Conservation (phyloP, 768 basidiomycete species). For the Lentinula aciculospora region DNA sequence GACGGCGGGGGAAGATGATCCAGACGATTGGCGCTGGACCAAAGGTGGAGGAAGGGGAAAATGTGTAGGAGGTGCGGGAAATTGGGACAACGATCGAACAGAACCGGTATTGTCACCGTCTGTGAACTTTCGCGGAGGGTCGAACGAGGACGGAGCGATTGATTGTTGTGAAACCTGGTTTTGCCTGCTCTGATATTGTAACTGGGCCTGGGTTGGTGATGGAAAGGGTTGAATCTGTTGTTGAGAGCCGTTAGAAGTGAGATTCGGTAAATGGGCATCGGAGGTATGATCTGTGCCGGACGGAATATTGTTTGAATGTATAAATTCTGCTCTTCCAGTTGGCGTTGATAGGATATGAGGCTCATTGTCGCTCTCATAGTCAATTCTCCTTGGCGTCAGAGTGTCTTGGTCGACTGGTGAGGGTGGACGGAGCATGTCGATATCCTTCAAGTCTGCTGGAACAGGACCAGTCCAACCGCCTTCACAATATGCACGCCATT, state of each 20-base stretch:
- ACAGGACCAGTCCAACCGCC: constrained; percentile 60
- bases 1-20: constrained; percentile 19
- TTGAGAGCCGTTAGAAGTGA: background rate
- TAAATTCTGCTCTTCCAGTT: background rate
- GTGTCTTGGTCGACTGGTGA: constrained; percentile 7
- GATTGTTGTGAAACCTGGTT: constrained; percentile 7
- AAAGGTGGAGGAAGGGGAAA: constrained; percentile 53
- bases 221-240: background rate
- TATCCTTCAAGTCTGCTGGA: constrained; percentile 37
- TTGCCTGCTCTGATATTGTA: constrained; percentile 11
- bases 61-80: constrained; percentile 69
- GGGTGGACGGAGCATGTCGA: constrained; percentile 12
- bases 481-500: constrained; percentile 73
- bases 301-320: background rate
- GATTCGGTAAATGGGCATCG: background rate
- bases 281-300: background rate
- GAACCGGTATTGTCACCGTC: constrained; percentile 40
- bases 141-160: constrained; percentile 24
- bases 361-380: background rate
- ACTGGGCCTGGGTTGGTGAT: background rate
- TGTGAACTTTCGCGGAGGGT: constrained; percentile 28
- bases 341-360: background rate
- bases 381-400: background rate
- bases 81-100: constrained; percentile 66
- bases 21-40: constrained; percentile 14